Evolutionary conservation across 202 grass and related monocot genomes (phyloP).

Genomic region (Zizania palustris): DNA sequence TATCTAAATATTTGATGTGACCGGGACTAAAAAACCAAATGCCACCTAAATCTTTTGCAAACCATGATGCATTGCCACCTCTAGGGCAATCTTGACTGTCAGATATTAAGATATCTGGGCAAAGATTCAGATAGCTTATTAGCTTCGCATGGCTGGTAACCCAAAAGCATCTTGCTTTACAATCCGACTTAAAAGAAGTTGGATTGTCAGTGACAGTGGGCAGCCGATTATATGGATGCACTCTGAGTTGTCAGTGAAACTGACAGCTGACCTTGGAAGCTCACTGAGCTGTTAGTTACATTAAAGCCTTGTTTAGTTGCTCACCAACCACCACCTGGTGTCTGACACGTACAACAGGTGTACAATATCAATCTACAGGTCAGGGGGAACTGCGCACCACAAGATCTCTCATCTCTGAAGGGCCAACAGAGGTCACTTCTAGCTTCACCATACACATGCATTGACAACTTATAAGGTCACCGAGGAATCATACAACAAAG

Average conservation of each 20-base stretch:
- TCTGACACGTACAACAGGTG: neutral
- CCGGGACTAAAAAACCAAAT: too few relatives aligned
- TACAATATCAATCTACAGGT: neutral
- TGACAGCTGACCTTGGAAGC: constrained; percentile 23
- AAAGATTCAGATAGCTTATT: constrained; percentile 15
- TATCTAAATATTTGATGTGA: too few relatives aligned
- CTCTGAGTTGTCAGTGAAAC: neutral
- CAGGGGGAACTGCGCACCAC: too few relatives aligned
- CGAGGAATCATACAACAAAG: neutral
- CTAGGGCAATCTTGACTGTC: neutral
- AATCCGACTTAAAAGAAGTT: neutral
- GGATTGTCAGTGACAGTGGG: neutral
- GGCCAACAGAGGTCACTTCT: neutral
- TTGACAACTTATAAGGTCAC: neutral
- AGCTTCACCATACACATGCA: constrained; percentile 12
- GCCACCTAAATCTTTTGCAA: constrained; percentile 23
- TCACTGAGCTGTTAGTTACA: neutral
- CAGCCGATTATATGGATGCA: constrained; percentile 18
- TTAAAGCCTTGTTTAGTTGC: neutral
- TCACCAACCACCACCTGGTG: constrained; percentile 26
- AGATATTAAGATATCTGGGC: constrained; percentile 1
- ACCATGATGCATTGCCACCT: constrained; percentile 7
- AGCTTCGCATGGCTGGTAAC: neutral
- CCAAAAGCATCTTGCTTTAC: neutral
- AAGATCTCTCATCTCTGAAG: neutral